Evolutionary conservation across 352 stramenopile genomes (phyloP).

Genomic region (Globisporangium barbulae): DNA sequence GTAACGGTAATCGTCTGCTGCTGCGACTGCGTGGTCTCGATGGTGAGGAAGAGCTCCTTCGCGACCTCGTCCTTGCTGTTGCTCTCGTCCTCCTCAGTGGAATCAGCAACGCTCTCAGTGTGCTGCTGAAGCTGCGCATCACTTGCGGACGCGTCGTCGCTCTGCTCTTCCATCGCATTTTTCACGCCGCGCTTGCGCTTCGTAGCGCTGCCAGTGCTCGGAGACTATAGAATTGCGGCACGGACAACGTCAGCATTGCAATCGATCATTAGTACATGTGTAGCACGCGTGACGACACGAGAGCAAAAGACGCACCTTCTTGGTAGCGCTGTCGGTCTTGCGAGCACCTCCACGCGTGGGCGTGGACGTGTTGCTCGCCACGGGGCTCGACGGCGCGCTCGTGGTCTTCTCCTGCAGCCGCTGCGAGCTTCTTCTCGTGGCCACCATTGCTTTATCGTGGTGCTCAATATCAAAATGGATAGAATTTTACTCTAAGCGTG

Average conservation of each 20-base stretch:
- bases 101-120: background rate
- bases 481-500: too few relatives aligned
- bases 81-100: constrained; percentile 5
- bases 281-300: background rate
- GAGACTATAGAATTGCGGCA: constrained; percentile 8
- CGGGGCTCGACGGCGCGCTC: constrained; percentile 10
- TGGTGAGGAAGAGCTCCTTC: constrained; percentile 10
- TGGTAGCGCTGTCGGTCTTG: constrained; percentile 15
- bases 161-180: constrained; percentile 9
- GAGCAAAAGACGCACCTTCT: constrained; percentile 12
- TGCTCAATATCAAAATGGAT: too few relatives aligned
- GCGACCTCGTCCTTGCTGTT: constrained; percentile 1
- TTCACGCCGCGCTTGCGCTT: constrained; percentile 7
- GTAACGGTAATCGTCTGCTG: background rate
- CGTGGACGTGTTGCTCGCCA: constrained; percentile 1
- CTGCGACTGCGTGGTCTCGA: constrained; percentile 7
- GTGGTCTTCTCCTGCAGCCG: constrained; percentile 53
- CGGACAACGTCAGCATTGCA: background rate
- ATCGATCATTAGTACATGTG: background rate
- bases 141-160: background rate
- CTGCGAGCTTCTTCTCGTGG: constrained; percentile 53
- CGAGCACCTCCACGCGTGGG: constrained; percentile 9
- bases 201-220: constrained; percentile 5
- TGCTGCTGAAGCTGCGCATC: constrained; percentile 5
- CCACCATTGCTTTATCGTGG: constrained; percentile 38